These are phyloP conservation scores for Aspergillus carlsbadensis DNA, from an alignment of 495 filamentous ascomycete genomes.

Conservation along the genomic window DNA sequence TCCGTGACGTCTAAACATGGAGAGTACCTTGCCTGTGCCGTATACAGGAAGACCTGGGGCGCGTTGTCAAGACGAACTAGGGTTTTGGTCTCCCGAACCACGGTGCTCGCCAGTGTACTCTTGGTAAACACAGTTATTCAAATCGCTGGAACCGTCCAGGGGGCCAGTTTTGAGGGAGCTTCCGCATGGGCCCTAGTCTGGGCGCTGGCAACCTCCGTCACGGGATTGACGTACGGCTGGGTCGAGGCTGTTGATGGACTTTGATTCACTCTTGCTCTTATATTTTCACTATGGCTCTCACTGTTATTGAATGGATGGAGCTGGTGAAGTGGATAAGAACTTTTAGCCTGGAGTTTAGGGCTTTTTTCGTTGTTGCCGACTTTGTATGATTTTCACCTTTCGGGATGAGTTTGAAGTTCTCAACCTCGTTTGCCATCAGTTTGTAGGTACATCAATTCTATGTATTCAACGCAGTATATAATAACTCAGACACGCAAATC, in stretches of 20 bases:
- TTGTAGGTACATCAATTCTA: neutral
- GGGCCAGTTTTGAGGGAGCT: constrained; percentile 66
- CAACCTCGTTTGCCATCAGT: too few species aligned
- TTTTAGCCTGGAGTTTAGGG: neutral
- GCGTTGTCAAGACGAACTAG: constrained; percentile 61
- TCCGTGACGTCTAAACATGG: constrained; percentile 49
- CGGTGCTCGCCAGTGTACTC: constrained; percentile 54
- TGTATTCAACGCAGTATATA: neutral
- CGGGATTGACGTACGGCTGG: constrained; percentile 61
- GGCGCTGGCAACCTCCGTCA: constrained; percentile 58
- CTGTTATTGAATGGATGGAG: too few species aligned
- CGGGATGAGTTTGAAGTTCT: neutral
- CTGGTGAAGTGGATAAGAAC: neutral
- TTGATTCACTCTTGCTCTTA: constrained; percentile 19
- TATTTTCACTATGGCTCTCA: neutral
- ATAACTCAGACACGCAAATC: neutral
- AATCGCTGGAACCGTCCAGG: constrained; percentile 58
- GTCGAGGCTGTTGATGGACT: constrained; percentile 52
- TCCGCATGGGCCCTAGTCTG: constrained; percentile 69
- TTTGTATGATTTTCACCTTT: neutral
- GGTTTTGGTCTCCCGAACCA: constrained; percentile 62
- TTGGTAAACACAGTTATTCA: constrained; percentile 65
- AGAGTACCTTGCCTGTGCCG: constrained; percentile 61
- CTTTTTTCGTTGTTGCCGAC: neutral
- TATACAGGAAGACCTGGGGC: constrained; percentile 49